Evolutionary conservation across 2,329 filamentous ascomycete species (phyloP).

Genomic region (Penicillium sp.): DNA sequence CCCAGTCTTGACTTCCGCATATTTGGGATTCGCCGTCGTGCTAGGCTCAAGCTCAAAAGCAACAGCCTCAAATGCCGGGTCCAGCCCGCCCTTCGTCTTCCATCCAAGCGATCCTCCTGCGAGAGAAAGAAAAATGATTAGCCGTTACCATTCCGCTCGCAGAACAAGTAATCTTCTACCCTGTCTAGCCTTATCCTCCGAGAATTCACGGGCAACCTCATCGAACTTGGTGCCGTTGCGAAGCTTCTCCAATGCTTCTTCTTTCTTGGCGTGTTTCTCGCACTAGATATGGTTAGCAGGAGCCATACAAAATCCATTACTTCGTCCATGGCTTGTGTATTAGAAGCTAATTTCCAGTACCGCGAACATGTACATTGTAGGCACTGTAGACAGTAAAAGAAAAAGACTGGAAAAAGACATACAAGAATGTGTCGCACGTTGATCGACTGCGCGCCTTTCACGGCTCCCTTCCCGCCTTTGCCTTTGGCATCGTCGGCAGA

Average conservation of each 20-base stretch:
- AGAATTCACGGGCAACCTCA: conserved; percentile 61
- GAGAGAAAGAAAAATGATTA: conserved; percentile 6
- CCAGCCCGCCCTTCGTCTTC: conserved; percentile 56
- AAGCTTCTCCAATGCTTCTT: conserved; percentile 60
- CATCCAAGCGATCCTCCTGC: conserved; percentile 60
- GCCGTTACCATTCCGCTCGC: not conserved
- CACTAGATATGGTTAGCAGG: conserved; percentile 39
- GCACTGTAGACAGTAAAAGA: not conserved
- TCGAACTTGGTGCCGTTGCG: conserved; percentile 60
- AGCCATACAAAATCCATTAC: not conserved
- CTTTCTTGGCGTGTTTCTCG: conserved; percentile 63
- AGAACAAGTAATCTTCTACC: conserved; percentile 32
- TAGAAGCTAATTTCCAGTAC: not conserved
- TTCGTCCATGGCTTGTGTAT: not conserved
- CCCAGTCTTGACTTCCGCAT: conserved; percentile 59
- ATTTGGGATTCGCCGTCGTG: conserved; percentile 59
- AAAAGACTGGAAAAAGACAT: conserved; percentile 21
- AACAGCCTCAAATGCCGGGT: conserved; percentile 58
- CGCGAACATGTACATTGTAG: too few species aligned
- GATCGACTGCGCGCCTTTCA: conserved; percentile 60
- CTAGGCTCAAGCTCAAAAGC: conserved; percentile 61
- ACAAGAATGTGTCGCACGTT: conserved; percentile 63
- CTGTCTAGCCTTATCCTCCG: conserved; percentile 62
- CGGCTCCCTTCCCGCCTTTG: conserved; percentile 28
- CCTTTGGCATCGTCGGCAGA: conserved; percentile 30